Conservation (phyloP, 202 grass and related monocot genomes). For the Musa balbisiana region DNA sequence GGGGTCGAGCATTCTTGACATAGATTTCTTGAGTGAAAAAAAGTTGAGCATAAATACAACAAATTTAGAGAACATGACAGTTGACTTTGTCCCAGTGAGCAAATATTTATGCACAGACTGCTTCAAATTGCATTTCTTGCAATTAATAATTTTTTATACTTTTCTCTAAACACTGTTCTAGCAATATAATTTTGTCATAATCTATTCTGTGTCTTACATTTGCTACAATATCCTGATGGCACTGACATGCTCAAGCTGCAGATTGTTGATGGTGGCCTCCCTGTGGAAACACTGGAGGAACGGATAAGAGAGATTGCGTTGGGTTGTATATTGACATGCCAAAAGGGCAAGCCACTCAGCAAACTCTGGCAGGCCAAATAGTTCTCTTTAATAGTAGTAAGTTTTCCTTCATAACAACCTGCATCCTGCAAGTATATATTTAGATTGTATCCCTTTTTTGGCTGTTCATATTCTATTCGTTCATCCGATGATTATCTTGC, state of each 20-base stretch:
- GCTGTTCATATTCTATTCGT: background rate
- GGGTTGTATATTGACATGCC: conserved; percentile 45
- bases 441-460: background rate
- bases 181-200: background rate
- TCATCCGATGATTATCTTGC: background rate
- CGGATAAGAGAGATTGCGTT: conserved; percentile 48
- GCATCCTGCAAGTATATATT: background rate
- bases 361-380: conserved; percentile 31
- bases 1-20: too few relatives aligned
- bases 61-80: too few relatives aligned
- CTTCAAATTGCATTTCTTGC: too few relatives aligned
- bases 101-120: too few relatives aligned
- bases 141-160: too few relatives aligned
- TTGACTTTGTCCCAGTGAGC: too few relatives aligned
- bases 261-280: conserved; percentile 60
- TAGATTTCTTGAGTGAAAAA: too few relatives aligned
- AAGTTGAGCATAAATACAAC: too few relatives aligned
- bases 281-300: conserved; percentile 58
- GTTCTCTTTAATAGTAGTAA: background rate
- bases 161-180: background rate
- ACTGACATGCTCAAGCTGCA: conserved; percentile 19
- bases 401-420: background rate
- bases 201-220: background rate
- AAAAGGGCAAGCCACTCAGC: conserved; percentile 45
- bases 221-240: background rate